phyloP scores from a whole-genome alignment of 805 yeast genomes.

The Metschnikowia lachancei region DNA sequence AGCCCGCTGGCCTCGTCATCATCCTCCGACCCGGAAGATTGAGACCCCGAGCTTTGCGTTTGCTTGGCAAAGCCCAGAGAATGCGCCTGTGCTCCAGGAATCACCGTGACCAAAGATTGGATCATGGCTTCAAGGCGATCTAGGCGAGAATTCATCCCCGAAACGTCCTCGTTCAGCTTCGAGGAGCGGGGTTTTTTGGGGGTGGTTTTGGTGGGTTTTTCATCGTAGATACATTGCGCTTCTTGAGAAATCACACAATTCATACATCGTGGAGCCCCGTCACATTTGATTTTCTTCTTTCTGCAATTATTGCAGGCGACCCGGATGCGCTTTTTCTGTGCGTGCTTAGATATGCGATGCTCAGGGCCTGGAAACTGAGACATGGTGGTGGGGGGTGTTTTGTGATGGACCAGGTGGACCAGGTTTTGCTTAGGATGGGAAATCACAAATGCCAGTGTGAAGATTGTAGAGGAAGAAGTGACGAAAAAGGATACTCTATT shows the following conservation, averaged over 20 bases:
- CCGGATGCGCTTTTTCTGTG: slow-evolving; percentile 12
- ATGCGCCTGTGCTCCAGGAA: no score
- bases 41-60: neutral
- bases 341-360: neutral
- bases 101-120: neutral
- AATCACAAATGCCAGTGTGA: no score
- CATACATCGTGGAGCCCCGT: slow-evolving; percentile 14
- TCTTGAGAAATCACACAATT: slow-evolving; percentile 14
- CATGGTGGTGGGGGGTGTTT: neutral
- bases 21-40: neutral
- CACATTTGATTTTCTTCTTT: slow-evolving; percentile 18
- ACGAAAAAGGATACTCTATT: no score
- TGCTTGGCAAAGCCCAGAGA: no score
- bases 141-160: slow-evolving; percentile 6
- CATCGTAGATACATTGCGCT: slow-evolving; percentile 15
- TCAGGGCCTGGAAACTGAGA: neutral
- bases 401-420: no score
- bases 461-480: no score
- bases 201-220: slow-evolving; percentile 8
- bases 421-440: no score
- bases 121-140: slow-evolving; percentile 8
- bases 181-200: slow-evolving; percentile 2
- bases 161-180: slow-evolving; percentile 2
- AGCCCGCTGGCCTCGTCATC: neutral
- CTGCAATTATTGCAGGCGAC: slow-evolving; percentile 20